Percentiles rank a stretch among this genome's conserved stretches.
Evolutionary conservation across 257 asterid genomes (phyloP).

Genomic region (Paraleonurus japonicus): DNA sequence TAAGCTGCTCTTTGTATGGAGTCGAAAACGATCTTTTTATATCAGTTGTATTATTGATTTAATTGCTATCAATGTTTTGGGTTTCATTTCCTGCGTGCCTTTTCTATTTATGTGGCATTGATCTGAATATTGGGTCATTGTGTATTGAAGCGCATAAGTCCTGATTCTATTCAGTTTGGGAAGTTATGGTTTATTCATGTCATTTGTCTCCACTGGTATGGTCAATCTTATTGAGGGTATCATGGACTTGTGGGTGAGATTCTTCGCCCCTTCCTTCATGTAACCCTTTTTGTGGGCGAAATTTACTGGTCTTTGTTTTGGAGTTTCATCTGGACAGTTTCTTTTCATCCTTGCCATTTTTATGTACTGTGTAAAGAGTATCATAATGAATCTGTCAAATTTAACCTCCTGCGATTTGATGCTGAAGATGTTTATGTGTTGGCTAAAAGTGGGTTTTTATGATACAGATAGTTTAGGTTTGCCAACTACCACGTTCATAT

Average conservation of each 20-base stretch:
- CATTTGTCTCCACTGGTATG: neutral
- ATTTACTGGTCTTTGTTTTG: neutral
- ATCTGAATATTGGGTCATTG: neutral
- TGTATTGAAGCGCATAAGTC: neutral
- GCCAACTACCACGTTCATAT: neutral
- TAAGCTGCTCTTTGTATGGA: slow-evolving; percentile 9
- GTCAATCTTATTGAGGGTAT: neutral
- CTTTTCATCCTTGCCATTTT: neutral
- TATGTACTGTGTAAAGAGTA: neutral
- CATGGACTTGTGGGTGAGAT: neutral
- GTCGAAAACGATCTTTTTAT: neutral
- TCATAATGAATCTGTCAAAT: neutral
- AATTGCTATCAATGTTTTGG: neutral
- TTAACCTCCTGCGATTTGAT: neutral
- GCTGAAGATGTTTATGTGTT: neutral
- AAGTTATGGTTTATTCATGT: neutral
- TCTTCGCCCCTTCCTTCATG: neutral
- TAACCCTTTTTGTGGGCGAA: neutral
- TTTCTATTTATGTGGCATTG: neutral
- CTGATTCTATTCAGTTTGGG: slow-evolving; percentile 3
- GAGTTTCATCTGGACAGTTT: neutral
- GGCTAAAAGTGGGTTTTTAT: neutral
- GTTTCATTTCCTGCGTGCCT: neutral
- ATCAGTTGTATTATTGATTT: neutral
- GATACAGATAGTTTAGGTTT: neutral